Evolutionary conservation across 371 early-diverging fungal species (phyloP).

Genomic region (Conidiobolus incongruus): DNA sequence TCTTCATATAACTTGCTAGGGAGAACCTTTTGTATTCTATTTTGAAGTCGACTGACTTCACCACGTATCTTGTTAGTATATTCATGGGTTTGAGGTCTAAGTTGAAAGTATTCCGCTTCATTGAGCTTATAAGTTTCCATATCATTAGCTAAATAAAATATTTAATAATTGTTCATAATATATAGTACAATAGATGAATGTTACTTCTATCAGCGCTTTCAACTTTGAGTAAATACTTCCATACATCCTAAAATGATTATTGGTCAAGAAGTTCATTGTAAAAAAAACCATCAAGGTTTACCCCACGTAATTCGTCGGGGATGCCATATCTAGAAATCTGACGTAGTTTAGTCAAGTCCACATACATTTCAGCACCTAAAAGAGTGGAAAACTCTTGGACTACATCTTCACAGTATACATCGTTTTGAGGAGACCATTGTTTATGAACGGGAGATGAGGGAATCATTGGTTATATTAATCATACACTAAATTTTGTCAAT

Average conservation of each 20-base stretch:
- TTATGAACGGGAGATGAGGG: not conserved
- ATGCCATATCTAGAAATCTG: conserved; percentile 68
- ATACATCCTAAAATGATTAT: conserved; percentile 40
- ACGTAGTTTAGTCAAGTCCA: conserved; percentile 66
- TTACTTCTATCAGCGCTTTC: conserved; percentile 69
- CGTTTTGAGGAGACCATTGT: not conserved
- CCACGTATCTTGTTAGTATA: conserved; percentile 65
- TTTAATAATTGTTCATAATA: not conserved
- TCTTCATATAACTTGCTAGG: conserved; percentile 35
- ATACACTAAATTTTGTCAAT: no score
- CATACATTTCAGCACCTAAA: conserved; percentile 63
- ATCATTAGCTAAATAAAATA: not conserved
- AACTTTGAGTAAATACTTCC: conserved; percentile 76
- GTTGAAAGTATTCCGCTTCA: conserved; percentile 41
- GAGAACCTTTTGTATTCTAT: conserved; percentile 14
- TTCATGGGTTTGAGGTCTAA: conserved; percentile 52
- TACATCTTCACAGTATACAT: conserved; percentile 1
- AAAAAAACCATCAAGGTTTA: conserved; percentile 13
- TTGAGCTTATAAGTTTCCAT: conserved; percentile 20
- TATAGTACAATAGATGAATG: conserved; percentile 11
- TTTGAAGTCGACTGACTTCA: conserved; percentile 57
- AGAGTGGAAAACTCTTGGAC: conserved; percentile 57
- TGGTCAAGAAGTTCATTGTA: conserved; percentile 1
- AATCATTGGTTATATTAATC: no score
- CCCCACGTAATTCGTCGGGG: conserved; percentile 60